phyloP scores from a whole-genome alignment of 257 asterid genomes.

The Haberlea rhodopensis region DNA sequence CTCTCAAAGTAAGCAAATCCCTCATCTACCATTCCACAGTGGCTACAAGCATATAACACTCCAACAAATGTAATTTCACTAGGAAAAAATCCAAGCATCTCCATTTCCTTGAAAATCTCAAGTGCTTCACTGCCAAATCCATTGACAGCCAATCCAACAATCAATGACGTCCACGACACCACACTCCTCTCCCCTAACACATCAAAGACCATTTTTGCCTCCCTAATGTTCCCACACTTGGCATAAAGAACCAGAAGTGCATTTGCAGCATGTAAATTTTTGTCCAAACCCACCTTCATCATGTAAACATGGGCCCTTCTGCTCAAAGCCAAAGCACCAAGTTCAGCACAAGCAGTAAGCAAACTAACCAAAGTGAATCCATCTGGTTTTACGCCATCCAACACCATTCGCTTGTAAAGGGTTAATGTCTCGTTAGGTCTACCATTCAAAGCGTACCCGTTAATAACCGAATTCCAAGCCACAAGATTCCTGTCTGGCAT shows the following conservation, averaged over 20 bases:
- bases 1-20: conserved; percentile 60
- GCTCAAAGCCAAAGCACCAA: conserved; percentile 74
- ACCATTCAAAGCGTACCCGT: conserved; percentile 59
- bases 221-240: conserved; percentile 64
- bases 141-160: conserved; percentile 74
- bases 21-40: conserved; percentile 73
- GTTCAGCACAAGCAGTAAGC: conserved; percentile 76
- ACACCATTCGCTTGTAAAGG: conserved; percentile 45
- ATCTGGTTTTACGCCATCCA: conserved; percentile 58
- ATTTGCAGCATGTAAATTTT: conserved; percentile 59
- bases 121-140: conserved; percentile 72
- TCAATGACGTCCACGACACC: conserved; percentile 71
- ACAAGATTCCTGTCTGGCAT: conserved; percentile 64
- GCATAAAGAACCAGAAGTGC: conserved; percentile 69
- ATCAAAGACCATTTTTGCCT: conserved; percentile 56
- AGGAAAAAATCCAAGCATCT: conserved; percentile 44
- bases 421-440: conserved; percentile 65
- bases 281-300: conserved; percentile 62
- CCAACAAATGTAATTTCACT: conserved; percentile 72
- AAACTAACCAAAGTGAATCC: conserved; percentile 83
- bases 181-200: conserved; percentile 55
- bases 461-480: conserved; percentile 76
- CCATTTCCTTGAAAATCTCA: conserved; percentile 58
- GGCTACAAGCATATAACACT: conserved; percentile 82
- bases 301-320: conserved; percentile 63